These are phyloP conservation scores for Epichloe uncinata DNA, from an alignment of 2,329 filamentous ascomycete species.

Conservation along the genomic window DNA sequence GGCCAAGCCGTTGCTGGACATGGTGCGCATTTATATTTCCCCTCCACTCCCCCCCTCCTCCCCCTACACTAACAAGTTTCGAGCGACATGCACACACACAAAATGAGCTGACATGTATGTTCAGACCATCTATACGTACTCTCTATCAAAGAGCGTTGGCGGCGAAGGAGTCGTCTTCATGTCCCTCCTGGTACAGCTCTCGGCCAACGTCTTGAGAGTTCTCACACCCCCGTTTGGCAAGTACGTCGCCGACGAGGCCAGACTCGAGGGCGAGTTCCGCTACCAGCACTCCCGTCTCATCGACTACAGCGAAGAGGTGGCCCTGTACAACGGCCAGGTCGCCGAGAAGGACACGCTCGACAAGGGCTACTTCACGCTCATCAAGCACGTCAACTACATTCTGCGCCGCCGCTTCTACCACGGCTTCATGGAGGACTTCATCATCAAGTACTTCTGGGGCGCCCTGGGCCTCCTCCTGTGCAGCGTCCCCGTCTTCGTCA, in stretches of 20 bases:
- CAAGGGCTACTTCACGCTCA: conserved; percentile 97
- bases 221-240: conserved; percentile 93
- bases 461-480: conserved; percentile 83
- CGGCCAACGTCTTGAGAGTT: conserved; percentile 83
- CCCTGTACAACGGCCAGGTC: conserved; percentile 80
- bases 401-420: conserved; percentile 84
- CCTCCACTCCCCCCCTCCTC: too few species aligned
- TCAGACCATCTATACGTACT: conserved; percentile 82
- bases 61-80: too few species aligned
- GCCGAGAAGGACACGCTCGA: conserved; percentile 93
- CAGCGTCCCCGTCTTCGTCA: conserved; percentile 92
- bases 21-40: conserved; percentile 37
- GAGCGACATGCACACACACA: too few species aligned
- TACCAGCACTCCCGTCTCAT: conserved; percentile 92
- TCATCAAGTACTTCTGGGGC: conserved; percentile 99
- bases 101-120: conserved; percentile 8
- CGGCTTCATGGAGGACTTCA: conserved; percentile 98
- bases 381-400: conserved; percentile 98
- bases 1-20: conserved; percentile 86
- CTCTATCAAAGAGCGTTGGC: conserved; percentile 85
- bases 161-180: conserved; percentile 93
- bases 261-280: conserved; percentile 88
- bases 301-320: conserved; percentile 91
- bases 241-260: conserved; percentile 92
- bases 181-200: conserved; percentile 85